Base-by-base conservation (phyloP, 192 early-diverging fungal genomes). In the Coemansia sp. region DNA sequence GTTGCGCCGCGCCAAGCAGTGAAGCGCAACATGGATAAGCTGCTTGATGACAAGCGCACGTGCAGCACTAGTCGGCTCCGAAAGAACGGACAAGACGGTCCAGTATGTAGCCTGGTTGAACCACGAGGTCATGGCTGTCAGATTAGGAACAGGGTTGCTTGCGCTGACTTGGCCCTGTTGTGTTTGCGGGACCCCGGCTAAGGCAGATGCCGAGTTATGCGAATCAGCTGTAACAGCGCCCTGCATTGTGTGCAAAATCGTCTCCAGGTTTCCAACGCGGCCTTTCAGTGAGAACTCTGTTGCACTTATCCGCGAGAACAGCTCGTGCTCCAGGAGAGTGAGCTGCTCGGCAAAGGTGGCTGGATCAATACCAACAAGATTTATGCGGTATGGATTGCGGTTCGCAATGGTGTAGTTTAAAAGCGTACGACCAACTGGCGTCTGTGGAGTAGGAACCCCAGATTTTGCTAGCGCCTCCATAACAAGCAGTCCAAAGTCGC, bases 291-390 rank as follows among this genome's bases (percentile, higher is more conserved):
- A 85, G 53, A 94, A 85, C 80, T 94, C 91, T 25, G 85, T 85
- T 7, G 87, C 83, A 11, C 73, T 71, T 61, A 93, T 90, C 43
- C 77, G 74, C 43, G 84, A 71, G 71, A 94, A 94, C 32, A 90
- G 65, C 45, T 68, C 76, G 62, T 90, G 90, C 73, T 94, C 92
- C n/a, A 93, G 74, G 1, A 92, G 73, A 4, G 90, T 92, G 12
- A 94, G 68, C 71, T 94, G 90, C 58, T 90, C 84, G 7, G 91
- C 90, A 50, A 93, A 75, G 32, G 84, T 85, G 3, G 81, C 79
- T 3, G 91, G 88, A 58, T 92, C 89, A 25, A 76, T 69, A 5
- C 77, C 57, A 5, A 76, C 68, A n/a, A 79, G 65, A 48, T 75
- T 80, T 43, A 76, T 69, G 41, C 77, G 77, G 53, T 83, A 76